Base-by-base conservation (phyloP, 129 eudicot genomes). In the Dittrichia graveolens region DNA sequence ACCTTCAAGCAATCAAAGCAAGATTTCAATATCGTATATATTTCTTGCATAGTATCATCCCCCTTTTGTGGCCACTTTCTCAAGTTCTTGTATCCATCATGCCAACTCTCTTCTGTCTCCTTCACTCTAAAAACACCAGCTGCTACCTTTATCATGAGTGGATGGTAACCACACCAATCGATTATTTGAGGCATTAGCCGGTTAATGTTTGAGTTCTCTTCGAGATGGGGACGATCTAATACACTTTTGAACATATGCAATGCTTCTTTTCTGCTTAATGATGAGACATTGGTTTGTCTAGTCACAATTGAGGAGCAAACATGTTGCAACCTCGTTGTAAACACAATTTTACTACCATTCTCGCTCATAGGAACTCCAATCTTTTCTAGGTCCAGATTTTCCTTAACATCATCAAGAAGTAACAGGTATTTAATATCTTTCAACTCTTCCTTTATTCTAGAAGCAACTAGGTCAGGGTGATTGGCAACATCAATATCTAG, bases 331-430 rank as follows among this genome's bases (percentile, higher is more conserved):
- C 66, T 73, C 11, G 83, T 72, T 6, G 83, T 65, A 35, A 79
- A 65, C 6, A 79, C 75, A 13, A 79, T 34, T 53, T 66, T 79
- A 50, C 79, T 73, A 55, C 78, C 83, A 15, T 65, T 67, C 15
- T 47, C 73, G 6, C 40, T 57, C 6, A 31, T 5, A 41, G 47
- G 47, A 58, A 79, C 48, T 73, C 83, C 83, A 65, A 79, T 56
- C 40, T 65, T 53, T 37, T 58, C 69, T 13, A 79, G 42, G 37
- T 13, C 4, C 2, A 79, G 40, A 72, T 79, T 69, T n/a, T 72
- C 69, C 61, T 46, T 79, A 39, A 65, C 79, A 65, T 79, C 78
- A 31, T 79, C 79, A 10, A 79, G 83, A 18, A 79, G 83, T 73
- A 79, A 69, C 63, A 79, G 10, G 42, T 65, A 79, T 55, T 73